Base-by-base conservation (phyloP, 305 asterid genomes). In the Fraxinus sp. region DNA sequence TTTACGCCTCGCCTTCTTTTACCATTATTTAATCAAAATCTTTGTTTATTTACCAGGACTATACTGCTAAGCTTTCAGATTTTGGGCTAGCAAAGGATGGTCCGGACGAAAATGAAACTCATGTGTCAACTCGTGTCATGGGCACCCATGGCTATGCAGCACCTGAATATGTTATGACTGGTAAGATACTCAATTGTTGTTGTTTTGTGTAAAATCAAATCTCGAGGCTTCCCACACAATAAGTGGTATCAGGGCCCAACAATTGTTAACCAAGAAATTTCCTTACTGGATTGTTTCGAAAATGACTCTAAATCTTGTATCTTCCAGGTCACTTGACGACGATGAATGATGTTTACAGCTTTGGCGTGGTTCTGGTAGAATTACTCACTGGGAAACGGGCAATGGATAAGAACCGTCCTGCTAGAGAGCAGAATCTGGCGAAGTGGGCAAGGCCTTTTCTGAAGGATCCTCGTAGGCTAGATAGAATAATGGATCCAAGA, bases 71-170 rank as follows among this genome's bases (percentile, higher is more conserved):
- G 52, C 83, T 85, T 6, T 81, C 85, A 8, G 88, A 85, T 76
- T 85, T 82, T 2, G 88, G 88, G 55, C 64, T 82, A 0, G 88
- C 88, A 33, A 82, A 74, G 76, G 88, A 85, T 78, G 88, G 88
- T 35, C 86, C 81, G 3, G 86, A 82, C 64, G 86, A 81, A 28
- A 83, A 82, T 28, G 76, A 85, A 7, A 79, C 82, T 0, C 83
- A 82, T 20, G 86, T 82, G 11, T 33, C 83, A 0, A 78, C 88
- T 3, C 88, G 86, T 26, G 76, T 82, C 5, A 85, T 82, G 84
- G 88, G 88, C 13, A 85, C 88, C 30, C 83, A 59, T 46, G 88
- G 88, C 39, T 85, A 85, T 4, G 84, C 83, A 13, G 88, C 88
- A 22, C 88, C 88, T 7, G 88, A 85, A 68, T 85, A 85, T 72